Evolutionary conservation across 805 yeast species (phyloP), one percentile per base, ranked within the genome.

Genomic region (Teunomyces gatunensis): DNA sequence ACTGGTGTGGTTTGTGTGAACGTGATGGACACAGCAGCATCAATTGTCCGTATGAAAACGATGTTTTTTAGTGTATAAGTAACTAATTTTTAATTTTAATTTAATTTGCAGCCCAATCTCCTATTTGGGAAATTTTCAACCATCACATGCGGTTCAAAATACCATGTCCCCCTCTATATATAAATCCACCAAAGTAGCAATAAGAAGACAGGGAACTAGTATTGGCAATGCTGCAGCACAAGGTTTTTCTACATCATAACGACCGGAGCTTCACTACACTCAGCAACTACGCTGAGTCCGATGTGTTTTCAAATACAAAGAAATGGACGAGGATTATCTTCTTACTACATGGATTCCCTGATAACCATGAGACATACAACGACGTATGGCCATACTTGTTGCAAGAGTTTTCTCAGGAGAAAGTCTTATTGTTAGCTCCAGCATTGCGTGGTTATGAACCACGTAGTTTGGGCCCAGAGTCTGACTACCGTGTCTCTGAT

Each of bases 1-100:
- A 80, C 52, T 92, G 97, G 96, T 92, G 99, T 69, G 96, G 96
- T 0, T 72, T 89, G 45, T 92, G 99, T 68, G 98, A 92, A 63
- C 73, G 89, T 46, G 83, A 81, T 39, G 99, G 98, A 0, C 99
- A 92, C 61, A 84, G 83, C 42, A 86, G 94, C 53, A 73, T 84
- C 27, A 89, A 89, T 47, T 92, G 99, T 66, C 97, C 97, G 0
- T 89, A 80, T 61, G 95, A 85, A 54, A 79, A 80, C 54, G 85
- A 80, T 53, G 68, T 77, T 49, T 80, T 76, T 52, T 77, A 62
- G 54, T 32, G 11, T 15, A 13, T 9, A 13, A 13, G 34, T 13
- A 32, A 7, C 10, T 25, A 18, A 18, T 18, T 18, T 18, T 18
- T 18, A 25, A 25, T 25, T 25, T 32, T 13, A 32, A 6, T 32